Base-by-base conservation (phyloP, 139 green algal species). In the Auxenochlorella pyrenoidosa region DNA sequence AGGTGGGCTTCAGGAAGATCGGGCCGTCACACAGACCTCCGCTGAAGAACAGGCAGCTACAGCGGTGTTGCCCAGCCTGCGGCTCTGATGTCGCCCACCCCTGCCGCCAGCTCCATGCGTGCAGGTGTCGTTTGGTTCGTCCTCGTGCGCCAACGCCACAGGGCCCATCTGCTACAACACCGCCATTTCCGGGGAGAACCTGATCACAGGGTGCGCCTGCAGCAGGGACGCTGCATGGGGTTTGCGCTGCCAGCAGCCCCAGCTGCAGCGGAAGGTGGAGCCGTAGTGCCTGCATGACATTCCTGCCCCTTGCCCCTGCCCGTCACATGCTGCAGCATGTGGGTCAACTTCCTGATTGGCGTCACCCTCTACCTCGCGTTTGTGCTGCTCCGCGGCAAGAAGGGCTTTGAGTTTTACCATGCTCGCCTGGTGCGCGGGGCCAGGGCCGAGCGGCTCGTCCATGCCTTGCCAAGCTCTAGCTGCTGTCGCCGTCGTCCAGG, bases 151-250 rank as follows among this genome's bases (percentile, higher is more conserved):
- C 22, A 91, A 91, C 79, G 73, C 60, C 30, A 87, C 78, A 36
- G 81, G 63, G 3, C 88, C 88, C 75, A 87, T 91, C 36, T 91
- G 88, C 84, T 91, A 80, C 79, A 89, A 82, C 68, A 91, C 88
- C 1, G 77, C 85, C 43, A 82, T 91, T 47, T 82, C 54, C 30
- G 88, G 88, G 19, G 75, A 84, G 54, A 91, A 91, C 79, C 75
- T 91, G 1, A 83, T 91, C 51, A 91, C 88, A 6, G 70, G 51
- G 83, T 87, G 47, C 28, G 5, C 28, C 22, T 47, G 51, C 51
- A 18, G 34, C 22, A 13, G 30, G 24, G 6, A 18, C 5, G 28
- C 15, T 28, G 34, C n/a, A n/a, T n/a, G n/a, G n/a, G 13, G 66
- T 21, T 12, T 78, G 36, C 18, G 18, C 2, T 18, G 38, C 32